Conservation (phyloP, 257 asterid genomes). For the Capsicum chinense region DNA sequence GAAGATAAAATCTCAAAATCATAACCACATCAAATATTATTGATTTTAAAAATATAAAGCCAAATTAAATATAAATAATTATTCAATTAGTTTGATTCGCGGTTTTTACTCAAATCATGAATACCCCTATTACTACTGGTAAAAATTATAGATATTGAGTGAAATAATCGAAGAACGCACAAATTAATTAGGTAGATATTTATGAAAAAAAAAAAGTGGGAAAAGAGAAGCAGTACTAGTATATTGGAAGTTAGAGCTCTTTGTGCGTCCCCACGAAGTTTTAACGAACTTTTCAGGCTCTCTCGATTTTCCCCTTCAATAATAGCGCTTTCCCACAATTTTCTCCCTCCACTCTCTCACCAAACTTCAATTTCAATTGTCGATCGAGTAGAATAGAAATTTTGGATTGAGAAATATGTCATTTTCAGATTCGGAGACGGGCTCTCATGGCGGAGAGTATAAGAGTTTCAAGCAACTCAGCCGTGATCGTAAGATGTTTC, state of each 20-base stretch:
- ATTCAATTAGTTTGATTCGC: no score
- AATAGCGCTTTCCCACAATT: constrained; percentile 43
- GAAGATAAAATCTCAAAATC: no score
- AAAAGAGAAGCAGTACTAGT: no score
- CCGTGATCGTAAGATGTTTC: constrained; percentile 76
- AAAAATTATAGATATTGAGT: no score
- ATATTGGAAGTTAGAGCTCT: constrained; percentile 46
- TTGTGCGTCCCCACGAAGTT: constrained; percentile 74
- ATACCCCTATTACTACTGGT: no score
- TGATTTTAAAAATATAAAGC: no score
- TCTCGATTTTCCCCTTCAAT: constrained; percentile 39
- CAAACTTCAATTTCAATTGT: constrained; percentile 23
- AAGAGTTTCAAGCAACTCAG: constrained; percentile 81
- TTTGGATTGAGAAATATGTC: constrained; percentile 53
- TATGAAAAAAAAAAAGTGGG: no score
- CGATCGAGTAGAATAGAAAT: not conserved
- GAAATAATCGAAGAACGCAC: no score
- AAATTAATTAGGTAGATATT: no score
- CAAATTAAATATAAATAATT: no score
- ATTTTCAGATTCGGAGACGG: constrained; percentile 79
- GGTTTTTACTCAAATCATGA: no score
- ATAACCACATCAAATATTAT: no score
- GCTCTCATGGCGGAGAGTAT: constrained; percentile 86
- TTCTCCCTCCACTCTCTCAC: constrained; percentile 23
- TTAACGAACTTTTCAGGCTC: constrained; percentile 29